phyloP scores from a whole-genome alignment of 1,139 yeast species.

The Kodamaea arcana region DNA sequence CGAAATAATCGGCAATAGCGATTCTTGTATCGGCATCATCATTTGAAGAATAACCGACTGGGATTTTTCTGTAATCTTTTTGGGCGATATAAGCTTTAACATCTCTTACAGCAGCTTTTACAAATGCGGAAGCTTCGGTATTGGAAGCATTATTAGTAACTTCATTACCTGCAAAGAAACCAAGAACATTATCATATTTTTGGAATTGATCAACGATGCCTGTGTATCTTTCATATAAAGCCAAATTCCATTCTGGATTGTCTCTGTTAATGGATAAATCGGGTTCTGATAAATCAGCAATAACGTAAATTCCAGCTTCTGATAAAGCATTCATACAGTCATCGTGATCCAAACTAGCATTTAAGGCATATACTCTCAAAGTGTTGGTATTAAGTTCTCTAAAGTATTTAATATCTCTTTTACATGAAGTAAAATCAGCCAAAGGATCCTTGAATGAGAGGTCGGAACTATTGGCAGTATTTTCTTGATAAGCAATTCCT shows the following conservation, averaged over 20 bases:
- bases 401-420: conserved; percentile 75
- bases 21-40: conserved; percentile 70
- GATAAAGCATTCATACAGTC: conserved; percentile 83
- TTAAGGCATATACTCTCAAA: conserved; percentile 67
- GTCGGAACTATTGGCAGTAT: conserved; percentile 27
- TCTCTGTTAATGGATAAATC: conserved; percentile 70
- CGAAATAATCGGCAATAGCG: conserved; percentile 76
- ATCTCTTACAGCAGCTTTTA: conserved; percentile 90
- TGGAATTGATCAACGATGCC: conserved; percentile 79
- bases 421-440: conserved; percentile 65
- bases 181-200: conserved; percentile 77
- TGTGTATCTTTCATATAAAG: conserved; percentile 70
- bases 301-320: conserved; percentile 83
- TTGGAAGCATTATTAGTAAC: conserved; percentile 57
- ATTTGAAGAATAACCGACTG: conserved; percentile 93
- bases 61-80: conserved; percentile 65
- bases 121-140: conserved; percentile 66
- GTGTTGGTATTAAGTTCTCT: conserved; percentile 77
- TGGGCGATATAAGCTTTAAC: conserved; percentile 74
- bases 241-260: conserved; percentile 67
- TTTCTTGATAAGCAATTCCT: conserved; percentile 47
- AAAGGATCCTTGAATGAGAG: conserved; percentile 70
- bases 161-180: conserved; percentile 94
- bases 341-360: conserved; percentile 77
- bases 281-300: conserved; percentile 87